Percentiles rank a stretch among this genome's conserved stretches.
Evolutionary conservation across 192 early-diverging fungal species (phyloP).

Genomic region (Linnemannia schmuckeri): DNA sequence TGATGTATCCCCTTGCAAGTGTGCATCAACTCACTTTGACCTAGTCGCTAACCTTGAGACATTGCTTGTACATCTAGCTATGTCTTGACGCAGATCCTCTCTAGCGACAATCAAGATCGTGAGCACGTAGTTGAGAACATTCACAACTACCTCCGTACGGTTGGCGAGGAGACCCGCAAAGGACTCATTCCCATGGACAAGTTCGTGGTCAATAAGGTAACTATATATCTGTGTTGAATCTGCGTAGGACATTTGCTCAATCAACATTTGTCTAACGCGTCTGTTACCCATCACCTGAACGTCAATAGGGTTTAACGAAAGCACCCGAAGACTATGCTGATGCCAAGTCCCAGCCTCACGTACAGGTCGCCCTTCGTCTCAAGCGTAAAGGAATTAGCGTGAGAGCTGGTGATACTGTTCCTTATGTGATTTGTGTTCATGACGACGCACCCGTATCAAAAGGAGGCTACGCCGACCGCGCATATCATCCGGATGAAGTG

Average conservation of each 20-base stretch:
- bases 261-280: not conserved
- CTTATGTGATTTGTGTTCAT: slow-evolving; percentile 88
- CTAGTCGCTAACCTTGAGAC: slow-evolving; percentile 19
- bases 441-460: slow-evolving; percentile 40
- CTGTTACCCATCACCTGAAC: not conserved
- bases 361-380: slow-evolving; percentile 91
- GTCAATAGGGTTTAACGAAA: slow-evolving; percentile 84
- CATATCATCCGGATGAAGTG: slow-evolving; percentile 90
- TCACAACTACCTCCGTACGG: slow-evolving; percentile 76
- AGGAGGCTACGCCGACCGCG: slow-evolving; percentile 75
- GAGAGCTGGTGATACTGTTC: slow-evolving; percentile 90
- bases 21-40: not conserved
- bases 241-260: not conserved
- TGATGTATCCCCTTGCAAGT: not conserved
- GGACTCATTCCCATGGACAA: slow-evolving; percentile 82
- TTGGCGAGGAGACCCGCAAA: slow-evolving; percentile 79
- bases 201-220: slow-evolving; percentile 93
- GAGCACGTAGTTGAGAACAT: slow-evolving; percentile 84
- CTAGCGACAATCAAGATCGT: slow-evolving; percentile 60
- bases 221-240: not conserved
- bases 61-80: slow-evolving; percentile 51
- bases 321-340: slow-evolving; percentile 92
- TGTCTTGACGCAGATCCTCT: slow-evolving; percentile 75
- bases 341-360: slow-evolving; percentile 91
- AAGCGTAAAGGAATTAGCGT: slow-evolving; percentile 75